phyloP scores from a whole-genome alignment of 306 rosid genomes.

The Glycine latifolia region DNA sequence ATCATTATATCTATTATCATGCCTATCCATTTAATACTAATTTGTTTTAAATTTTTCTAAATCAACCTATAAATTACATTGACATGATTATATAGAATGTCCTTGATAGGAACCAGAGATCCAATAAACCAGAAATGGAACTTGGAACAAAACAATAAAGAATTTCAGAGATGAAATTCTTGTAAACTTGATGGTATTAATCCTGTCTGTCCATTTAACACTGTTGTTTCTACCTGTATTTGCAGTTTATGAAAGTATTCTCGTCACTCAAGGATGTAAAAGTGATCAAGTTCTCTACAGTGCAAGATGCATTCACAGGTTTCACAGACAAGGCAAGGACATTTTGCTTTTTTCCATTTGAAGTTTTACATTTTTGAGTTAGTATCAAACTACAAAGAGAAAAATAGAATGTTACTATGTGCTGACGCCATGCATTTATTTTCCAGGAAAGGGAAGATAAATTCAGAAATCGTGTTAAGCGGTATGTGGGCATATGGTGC shows the following conservation, averaged over 20 bases:
- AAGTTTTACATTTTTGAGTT: slow-evolving; percentile 23
- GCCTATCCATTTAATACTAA: not conserved
- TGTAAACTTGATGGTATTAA: not conserved
- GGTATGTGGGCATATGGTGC: slow-evolving; percentile 92
- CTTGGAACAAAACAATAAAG: too few relatives aligned
- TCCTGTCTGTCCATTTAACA: not conserved
- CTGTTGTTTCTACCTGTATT: slow-evolving; percentile 34
- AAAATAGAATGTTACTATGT: not conserved
- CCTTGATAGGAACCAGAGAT: too few relatives aligned
- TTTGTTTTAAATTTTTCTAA: slow-evolving; percentile 20
- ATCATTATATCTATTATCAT: not conserved
- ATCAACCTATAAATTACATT: slow-evolving; percentile 17
- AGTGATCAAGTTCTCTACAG: slow-evolving; percentile 81
- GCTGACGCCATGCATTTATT: slow-evolving; percentile 35
- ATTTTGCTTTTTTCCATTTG: slow-evolving; percentile 3
- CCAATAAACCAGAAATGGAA: too few relatives aligned
- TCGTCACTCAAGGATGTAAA: slow-evolving; percentile 88
- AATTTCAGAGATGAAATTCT: too few relatives aligned
- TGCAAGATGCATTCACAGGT: slow-evolving; percentile 86
- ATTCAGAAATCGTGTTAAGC: slow-evolving; percentile 82
- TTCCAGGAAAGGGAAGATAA: slow-evolving; percentile 71
- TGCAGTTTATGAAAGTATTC: slow-evolving; percentile 75
- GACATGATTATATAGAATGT: not conserved
- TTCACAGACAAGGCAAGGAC: slow-evolving; percentile 72
- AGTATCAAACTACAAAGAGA: not conserved